Percentiles rank a stretch among this genome's conserved stretches.
Conservation (phyloP, 306 rosid genomes). For the Castanospermum australe region DNA sequence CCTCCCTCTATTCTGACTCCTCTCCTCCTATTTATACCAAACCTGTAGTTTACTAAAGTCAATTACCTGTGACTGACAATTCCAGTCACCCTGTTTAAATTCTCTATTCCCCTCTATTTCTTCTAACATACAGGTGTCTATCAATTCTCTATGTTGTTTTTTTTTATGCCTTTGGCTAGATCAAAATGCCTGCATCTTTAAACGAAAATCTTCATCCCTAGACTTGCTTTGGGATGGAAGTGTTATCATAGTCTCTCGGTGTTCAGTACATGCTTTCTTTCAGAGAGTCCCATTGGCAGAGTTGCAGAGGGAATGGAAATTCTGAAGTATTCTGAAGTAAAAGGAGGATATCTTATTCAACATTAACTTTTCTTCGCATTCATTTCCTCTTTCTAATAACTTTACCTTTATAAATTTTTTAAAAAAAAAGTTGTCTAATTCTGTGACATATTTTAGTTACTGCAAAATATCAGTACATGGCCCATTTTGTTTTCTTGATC, state of each 20-base stretch:
- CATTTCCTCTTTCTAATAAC: background rate
- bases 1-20: no score
- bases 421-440: background rate
- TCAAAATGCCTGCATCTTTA: background rate
- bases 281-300: background rate
- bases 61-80: no score
- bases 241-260: background rate
- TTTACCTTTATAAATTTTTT: background rate
- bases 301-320: background rate
- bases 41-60: no score
- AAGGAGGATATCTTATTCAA: background rate
- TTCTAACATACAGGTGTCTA: no score
- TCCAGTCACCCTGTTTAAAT: no score
- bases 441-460: background rate
- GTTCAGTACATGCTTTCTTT: constrained; percentile 10
- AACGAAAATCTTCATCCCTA: constrained; percentile 14
- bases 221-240: background rate
- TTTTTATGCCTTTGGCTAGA: background rate
- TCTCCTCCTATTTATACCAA: no score
- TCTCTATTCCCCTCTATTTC: no score
- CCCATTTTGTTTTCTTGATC: background rate
- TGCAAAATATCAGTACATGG: background rate
- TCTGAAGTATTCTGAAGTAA: no score
- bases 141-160: no score
- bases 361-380: background rate